A percentile compares a stretch with the other conserved stretches of the same genome.
phyloP scores from a whole-genome alignment of 257 asterid genomes.

The Fraxinus anomala region DNA sequence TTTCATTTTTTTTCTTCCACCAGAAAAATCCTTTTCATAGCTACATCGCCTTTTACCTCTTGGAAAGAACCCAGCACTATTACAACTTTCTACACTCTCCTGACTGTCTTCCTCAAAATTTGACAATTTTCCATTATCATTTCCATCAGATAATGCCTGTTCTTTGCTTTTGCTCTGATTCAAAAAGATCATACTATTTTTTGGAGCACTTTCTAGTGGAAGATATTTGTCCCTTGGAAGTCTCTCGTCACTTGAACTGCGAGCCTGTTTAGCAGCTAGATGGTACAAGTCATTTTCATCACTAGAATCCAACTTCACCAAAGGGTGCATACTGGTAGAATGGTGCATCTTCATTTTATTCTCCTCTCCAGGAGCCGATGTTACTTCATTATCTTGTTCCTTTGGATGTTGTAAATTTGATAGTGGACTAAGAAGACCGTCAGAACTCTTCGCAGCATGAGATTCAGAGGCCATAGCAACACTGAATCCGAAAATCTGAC shows the following conservation, averaged over 20 bases:
- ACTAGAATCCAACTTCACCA: conserved; percentile 30
- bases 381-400: conserved; percentile 29
- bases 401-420: neutral
- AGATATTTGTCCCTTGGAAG: conserved; percentile 25
- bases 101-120: conserved; percentile 38
- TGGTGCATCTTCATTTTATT: neutral
- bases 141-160: conserved; percentile 47
- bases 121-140: conserved; percentile 25
- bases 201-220: conserved; percentile 37
- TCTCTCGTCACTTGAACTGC: conserved; percentile 22
- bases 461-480: conserved; percentile 14
- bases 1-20: conserved; percentile 57
- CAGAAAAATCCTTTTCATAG: conserved; percentile 27
- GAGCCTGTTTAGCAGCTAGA: conserved; percentile 11
- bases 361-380: conserved; percentile 25
- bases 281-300: conserved; percentile 42
- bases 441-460: conserved; percentile 13
- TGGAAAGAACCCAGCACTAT: conserved; percentile 42
- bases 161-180: conserved; percentile 47
- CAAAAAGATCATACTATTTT: conserved; percentile 26
- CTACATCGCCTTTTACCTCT: conserved; percentile 39
- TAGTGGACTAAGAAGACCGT: conserved; percentile 12
- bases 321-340: neutral
- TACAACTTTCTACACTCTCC: conserved; percentile 73
- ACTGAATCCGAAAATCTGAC: neutral